Conservation (phyloP, 2,329 filamentous ascomycete genomes). For the Cordyceps cicadae region DNA sequence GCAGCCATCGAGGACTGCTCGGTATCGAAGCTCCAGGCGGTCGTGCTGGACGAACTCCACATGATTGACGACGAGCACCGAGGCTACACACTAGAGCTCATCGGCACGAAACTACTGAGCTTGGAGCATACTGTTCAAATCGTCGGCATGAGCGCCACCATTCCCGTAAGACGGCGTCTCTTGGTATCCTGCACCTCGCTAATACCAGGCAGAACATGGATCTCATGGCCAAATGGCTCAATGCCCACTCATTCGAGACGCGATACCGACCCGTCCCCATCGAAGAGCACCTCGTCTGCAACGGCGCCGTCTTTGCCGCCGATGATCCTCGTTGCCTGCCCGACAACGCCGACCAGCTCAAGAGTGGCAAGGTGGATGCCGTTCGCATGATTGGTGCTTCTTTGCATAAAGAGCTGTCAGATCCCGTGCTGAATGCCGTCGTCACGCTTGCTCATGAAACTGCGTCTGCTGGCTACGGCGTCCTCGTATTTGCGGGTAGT, state of each 20-base stretch:
- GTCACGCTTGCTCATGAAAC: constrained; percentile 63
- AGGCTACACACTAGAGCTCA: constrained; percentile 66
- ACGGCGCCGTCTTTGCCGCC: constrained; percentile 58
- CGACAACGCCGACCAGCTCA: constrained; percentile 47
- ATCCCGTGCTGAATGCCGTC: constrained; percentile 61
- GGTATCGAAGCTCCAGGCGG: constrained; percentile 53
- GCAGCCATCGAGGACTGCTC: constrained; percentile 62
- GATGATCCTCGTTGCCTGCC: constrained; percentile 47
- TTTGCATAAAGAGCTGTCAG: constrained; percentile 51
- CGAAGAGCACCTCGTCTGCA: constrained; percentile 65
- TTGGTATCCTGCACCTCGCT: background rate
- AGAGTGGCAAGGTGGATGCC: constrained; percentile 26
- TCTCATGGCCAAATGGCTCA: constrained; percentile 60
- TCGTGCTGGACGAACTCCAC: constrained; percentile 72
- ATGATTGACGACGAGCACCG: constrained; percentile 72
- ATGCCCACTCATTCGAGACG: constrained; percentile 63
- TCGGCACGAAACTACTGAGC: constrained; percentile 64
- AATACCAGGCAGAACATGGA: constrained; percentile 51
- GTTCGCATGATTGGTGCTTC: constrained; percentile 47
- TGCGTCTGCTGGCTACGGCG: constrained; percentile 59
- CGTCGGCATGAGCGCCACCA: constrained; percentile 71
- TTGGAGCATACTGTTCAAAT: constrained; percentile 61
- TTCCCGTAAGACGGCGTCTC: constrained; percentile 45
- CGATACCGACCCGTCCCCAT: constrained; percentile 68
- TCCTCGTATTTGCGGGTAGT: constrained; percentile 65